phyloP scores from a whole-genome alignment of 495 filamentous ascomycete genomes.

The Arthonia radiata region DNA sequence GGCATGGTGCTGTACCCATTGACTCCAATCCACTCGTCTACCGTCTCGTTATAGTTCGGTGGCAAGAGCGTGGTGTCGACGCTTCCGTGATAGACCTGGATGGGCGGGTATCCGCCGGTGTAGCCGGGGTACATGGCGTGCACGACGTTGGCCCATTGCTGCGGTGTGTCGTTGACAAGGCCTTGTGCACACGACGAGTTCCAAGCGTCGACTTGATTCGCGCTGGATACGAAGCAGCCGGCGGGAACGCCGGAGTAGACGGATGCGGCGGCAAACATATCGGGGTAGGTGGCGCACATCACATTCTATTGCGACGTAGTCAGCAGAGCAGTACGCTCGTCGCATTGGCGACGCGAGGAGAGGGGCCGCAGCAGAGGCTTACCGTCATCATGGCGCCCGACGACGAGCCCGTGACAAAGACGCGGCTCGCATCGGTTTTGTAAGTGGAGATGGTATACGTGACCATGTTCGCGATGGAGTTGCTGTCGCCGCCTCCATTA shows the following conservation, averaged over 20 bases:
- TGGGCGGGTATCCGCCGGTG: constrained; percentile 24
- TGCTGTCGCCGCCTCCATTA: constrained; percentile 31
- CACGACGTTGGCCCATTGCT: constrained; percentile 26
- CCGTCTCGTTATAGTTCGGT: constrained; percentile 23
- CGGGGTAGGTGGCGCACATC: constrained; percentile 30
- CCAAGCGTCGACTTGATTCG: constrained; percentile 20
- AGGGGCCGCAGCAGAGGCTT: too few species aligned
- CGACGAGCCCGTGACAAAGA: constrained; percentile 26
- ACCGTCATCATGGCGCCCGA: constrained; percentile 34
- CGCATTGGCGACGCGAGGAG: too few species aligned
- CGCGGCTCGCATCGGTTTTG: constrained; percentile 18
- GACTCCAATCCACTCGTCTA: constrained; percentile 33
- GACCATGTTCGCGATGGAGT: constrained; percentile 37
- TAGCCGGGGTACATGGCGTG: constrained; percentile 27
- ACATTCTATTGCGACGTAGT: too few species aligned
- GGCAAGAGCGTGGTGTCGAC: constrained; percentile 23
- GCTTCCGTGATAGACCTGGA: constrained; percentile 31
- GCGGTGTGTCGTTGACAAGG: constrained; percentile 17
- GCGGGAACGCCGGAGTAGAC: constrained; percentile 35
- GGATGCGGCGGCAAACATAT: constrained; percentile 28
- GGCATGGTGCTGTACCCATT: constrained; percentile 19
- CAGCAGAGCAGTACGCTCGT: too few species aligned
- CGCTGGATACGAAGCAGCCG: constrained; percentile 28
- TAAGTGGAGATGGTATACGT: constrained; percentile 24
- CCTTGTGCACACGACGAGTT: constrained; percentile 29